Conservation (phyloP, 805 yeast species). For the Starmerella asiatica region DNA sequence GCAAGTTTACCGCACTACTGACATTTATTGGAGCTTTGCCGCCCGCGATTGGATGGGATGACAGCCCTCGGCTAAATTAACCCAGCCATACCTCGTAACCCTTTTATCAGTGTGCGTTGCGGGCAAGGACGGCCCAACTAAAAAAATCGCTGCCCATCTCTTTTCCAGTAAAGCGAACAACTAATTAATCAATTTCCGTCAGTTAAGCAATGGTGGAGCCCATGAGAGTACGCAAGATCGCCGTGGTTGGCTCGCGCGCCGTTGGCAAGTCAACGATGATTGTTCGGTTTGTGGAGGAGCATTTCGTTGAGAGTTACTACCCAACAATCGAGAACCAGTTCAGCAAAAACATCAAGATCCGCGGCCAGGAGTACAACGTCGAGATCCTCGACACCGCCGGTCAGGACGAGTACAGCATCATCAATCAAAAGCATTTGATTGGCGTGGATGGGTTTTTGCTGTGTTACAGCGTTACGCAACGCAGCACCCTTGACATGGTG, state of each 20-base stretch:
- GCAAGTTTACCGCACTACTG: no score
- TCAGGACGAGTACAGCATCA: constrained; percentile 73
- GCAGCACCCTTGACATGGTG: constrained; percentile 64
- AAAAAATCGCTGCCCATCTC: neutral
- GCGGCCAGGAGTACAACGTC: constrained; percentile 62
- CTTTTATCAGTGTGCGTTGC: no score
- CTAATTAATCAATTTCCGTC: no score
- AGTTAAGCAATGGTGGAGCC: constrained; percentile 22
- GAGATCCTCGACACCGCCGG: constrained; percentile 90
- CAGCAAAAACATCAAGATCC: constrained; percentile 51
- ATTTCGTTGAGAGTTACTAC: constrained; percentile 76
- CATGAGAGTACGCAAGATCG: constrained; percentile 43
- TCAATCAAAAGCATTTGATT: constrained; percentile 63
- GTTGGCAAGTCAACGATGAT: constrained; percentile 80
- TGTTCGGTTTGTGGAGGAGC: constrained; percentile 74
- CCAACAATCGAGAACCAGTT: constrained; percentile 86
- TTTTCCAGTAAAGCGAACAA: no score
- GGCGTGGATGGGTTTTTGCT: constrained; percentile 75
- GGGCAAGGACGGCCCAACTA: no score
- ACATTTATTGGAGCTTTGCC: no score
- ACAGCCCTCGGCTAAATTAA: no score
- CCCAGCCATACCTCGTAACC: no score
- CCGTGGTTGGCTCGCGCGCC: constrained; percentile 75
- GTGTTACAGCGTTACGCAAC: constrained; percentile 68
- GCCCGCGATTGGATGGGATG: no score